These are phyloP conservation scores for Sclerotinia glacialis DNA, from an alignment of 2,329 filamentous ascomycete genomes.

Conservation along the genomic window DNA sequence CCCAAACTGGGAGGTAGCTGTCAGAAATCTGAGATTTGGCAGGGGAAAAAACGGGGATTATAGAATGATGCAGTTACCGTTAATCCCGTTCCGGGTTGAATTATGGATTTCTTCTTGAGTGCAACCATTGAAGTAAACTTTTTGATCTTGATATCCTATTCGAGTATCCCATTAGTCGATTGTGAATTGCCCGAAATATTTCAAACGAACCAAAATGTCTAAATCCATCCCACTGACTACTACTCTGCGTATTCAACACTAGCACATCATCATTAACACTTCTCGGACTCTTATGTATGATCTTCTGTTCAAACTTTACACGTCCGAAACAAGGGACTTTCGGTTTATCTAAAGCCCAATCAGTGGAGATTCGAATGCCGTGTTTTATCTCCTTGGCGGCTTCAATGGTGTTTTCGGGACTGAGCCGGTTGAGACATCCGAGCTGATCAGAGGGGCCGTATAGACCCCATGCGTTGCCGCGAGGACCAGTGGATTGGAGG, in stretches of 20 bases:
- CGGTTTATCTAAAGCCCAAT: constrained; percentile 13
- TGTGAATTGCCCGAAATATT: not conserved
- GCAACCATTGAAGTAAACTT: constrained; percentile 40
- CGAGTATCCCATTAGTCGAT: not conserved
- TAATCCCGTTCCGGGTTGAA: constrained; percentile 31
- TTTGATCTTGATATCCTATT: constrained; percentile 38
- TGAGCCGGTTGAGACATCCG: constrained; percentile 47
- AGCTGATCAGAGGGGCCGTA: constrained; percentile 45
- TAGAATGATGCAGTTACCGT: constrained; percentile 26
- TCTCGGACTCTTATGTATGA: constrained; percentile 51
- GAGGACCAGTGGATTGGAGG: constrained; percentile 42
- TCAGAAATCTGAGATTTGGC: not conserved
- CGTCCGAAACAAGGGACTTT: constrained; percentile 30
- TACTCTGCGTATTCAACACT: constrained; percentile 53
- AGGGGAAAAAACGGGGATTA: too few relatives aligned
- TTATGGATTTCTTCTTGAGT: constrained; percentile 34
- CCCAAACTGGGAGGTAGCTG: constrained; percentile 38
- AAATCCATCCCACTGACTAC: constrained; percentile 48
- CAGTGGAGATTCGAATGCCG: constrained; percentile 19
- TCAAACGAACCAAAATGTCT: constrained; percentile 40
- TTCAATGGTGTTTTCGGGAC: constrained; percentile 41
- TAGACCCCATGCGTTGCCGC: constrained; percentile 45
- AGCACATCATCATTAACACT: constrained; percentile 60
- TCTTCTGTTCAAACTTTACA: constrained; percentile 56
- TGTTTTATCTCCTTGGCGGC: constrained; percentile 23